Percentiles rank a stretch among this genome's conserved stretches.
phyloP scores from a whole-genome alignment of 2,329 filamentous ascomycete species.

The Fusarium poae region DNA sequence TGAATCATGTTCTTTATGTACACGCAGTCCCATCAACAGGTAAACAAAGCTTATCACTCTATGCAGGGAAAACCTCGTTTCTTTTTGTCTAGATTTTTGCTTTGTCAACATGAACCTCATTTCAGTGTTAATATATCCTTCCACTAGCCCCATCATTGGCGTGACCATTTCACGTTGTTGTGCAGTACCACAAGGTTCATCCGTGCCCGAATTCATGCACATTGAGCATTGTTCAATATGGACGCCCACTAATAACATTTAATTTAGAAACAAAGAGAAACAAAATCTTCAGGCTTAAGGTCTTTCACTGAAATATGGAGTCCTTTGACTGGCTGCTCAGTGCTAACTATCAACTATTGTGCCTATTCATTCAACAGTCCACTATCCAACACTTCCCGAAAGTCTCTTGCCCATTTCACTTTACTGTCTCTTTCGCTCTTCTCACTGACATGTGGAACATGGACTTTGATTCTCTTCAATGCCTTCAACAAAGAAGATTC shows the following conservation, averaged over 20 bases:
- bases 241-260: background rate
- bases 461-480: slow-evolving; percentile 55
- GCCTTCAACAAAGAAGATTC: slow-evolving; percentile 54
- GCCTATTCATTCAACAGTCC: slow-evolving; percentile 41
- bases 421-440: slow-evolving; percentile 17
- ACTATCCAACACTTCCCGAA: slow-evolving; percentile 57
- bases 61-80: background rate
- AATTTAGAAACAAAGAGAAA: background rate
- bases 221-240: background rate
- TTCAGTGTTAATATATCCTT: background rate
- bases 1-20: slow-evolving; percentile 15
- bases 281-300: background rate
- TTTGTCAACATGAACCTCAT: background rate
- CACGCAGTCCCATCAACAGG: slow-evolving; percentile 2
- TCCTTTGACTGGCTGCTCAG: background rate
- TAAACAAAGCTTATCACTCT: background rate
- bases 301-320: background rate
- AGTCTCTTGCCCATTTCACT: slow-evolving; percentile 60
- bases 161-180: slow-evolving; percentile 2
- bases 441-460: slow-evolving; percentile 55
- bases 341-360: background rate
- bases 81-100: background rate
- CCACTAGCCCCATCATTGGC: background rate
- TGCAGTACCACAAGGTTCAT: slow-evolving; percentile 3
- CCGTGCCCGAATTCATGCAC: slow-evolving; percentile 9